Conservation (phyloP, 805 yeast genomes). For the Candida xiaguanensis region DNA sequence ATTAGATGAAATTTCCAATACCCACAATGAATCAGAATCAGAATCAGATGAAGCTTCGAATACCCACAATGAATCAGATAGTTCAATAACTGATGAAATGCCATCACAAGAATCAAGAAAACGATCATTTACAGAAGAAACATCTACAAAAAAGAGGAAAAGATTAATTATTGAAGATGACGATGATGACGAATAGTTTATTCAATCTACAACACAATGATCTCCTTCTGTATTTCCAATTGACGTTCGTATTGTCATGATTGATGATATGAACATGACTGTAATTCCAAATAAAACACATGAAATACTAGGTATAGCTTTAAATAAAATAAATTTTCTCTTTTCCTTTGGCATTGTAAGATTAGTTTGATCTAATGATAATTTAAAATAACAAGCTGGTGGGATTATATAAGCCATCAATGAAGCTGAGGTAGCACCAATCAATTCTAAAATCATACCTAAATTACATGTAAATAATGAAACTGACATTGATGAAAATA, state of each 20-base stretch:
- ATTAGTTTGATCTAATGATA: constrained; percentile 47
- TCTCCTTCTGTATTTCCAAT: constrained; percentile 34
- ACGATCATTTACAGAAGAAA: background rate
- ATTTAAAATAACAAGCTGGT: constrained; percentile 72
- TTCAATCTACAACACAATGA: constrained; percentile 45
- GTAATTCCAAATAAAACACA: constrained; percentile 70
- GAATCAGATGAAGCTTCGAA: background rate
- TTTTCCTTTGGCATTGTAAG: constrained; percentile 18
- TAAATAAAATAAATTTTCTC: constrained; percentile 25
- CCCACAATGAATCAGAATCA: background rate
- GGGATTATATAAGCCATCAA: constrained; percentile 90
- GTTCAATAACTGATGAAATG: background rate
- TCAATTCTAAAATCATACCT: constrained; percentile 84
- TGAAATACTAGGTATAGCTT: constrained; percentile 53
- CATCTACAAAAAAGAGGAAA: constrained; percentile 7
- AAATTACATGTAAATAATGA: constrained; percentile 80
- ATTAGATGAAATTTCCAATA: background rate
- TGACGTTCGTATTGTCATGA: constrained; percentile 58
- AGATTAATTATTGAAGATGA: constrained; percentile 16
- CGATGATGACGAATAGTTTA: constrained; percentile 12
- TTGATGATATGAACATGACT: constrained; percentile 78
- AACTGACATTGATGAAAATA: constrained; percentile 67
- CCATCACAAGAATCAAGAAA: background rate
- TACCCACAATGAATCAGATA: constrained; percentile 14
- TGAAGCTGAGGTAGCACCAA: constrained; percentile 92